Base-by-base conservation (phyloP, 177 flowering plant species). In the Vitis hybrid region DNA sequence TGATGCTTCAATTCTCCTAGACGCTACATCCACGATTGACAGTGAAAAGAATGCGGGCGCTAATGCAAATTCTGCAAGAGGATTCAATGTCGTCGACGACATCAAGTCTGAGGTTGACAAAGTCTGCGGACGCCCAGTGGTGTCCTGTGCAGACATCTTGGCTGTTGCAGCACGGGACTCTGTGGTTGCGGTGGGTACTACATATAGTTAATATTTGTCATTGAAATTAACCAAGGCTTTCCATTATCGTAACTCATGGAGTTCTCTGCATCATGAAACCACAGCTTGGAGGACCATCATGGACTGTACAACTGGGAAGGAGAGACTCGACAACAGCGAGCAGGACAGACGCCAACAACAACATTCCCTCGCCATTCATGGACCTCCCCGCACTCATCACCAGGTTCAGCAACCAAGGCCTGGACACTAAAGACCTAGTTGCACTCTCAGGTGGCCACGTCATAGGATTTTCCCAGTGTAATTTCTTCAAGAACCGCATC, bases 391-490 rank as follows among this genome's bases (percentile, higher is more conserved):
- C 50, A 1, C 75, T 85, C 3, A 70, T 81, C 51, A 15, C 16
- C 16, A 69, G 50, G 55, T 85, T 85, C 67, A 22, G 18, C 3
- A 66, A 66, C 13, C 73, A 82, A 66, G 86, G 45, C 6, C 45
- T 39, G 45, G 45, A 39, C 45, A 39, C 45, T 39, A 39, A 39
- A 39, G 45, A 39, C 57, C 71, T 83, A 57, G 84, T 79, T 1
- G 88, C 68, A 0, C 74, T 85, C n/a, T 82, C 84, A 4, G 86
- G 87, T 13, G 81, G 75, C 2, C 85, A 82, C 77, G 76, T 83
- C 22, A 66, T 84, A 18, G 87, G 87, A 10, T 71, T 70, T 18
- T 64, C 85, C 2, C 77, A 67, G 66, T 84, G 87, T 59, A 16
- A 1, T 0, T 19, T 15, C 50, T 84, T 80, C 69, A 62, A 78